A percentile compares a stretch with the other conserved stretches of the same genome.
These are phyloP conservation scores for Camelina laxa DNA, from an alignment of 345 rosid genomes.

Conservation along the genomic window DNA sequence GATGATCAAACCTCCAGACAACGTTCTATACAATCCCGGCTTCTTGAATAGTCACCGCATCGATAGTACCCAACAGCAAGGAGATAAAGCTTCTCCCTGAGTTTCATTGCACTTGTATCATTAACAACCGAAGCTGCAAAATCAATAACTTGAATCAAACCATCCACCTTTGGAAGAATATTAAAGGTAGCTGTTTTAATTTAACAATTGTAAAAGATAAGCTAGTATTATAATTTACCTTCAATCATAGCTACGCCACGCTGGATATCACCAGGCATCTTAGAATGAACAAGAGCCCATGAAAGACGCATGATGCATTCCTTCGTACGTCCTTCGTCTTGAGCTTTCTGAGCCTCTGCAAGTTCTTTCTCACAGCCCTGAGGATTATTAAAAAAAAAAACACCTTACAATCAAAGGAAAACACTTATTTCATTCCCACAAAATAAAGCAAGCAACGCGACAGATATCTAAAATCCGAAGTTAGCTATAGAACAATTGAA, in stretches of 20 bases:
- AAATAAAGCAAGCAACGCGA: not conserved
- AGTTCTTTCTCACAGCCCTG: conserved; percentile 84
- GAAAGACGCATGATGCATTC: conserved; percentile 74
- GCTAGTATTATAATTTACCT: conserved; percentile 43
- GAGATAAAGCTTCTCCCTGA: conserved; percentile 80
- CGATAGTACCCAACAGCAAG: conserved; percentile 81
- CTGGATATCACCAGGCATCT: conserved; percentile 60
- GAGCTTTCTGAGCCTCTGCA: conserved; percentile 61
- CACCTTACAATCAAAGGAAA: not conserved
- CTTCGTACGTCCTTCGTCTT: conserved; percentile 53
- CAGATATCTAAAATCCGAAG: not conserved
- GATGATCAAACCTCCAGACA: conserved; percentile 60
- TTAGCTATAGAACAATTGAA: not conserved
- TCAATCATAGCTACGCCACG: conserved; percentile 92
- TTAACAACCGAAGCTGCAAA: conserved; percentile 51
- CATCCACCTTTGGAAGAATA: not conserved
- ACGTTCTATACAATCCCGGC: conserved; percentile 73
- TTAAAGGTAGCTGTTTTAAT: not conserved
- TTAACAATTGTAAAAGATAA: not conserved
- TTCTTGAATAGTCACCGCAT: conserved; percentile 66
- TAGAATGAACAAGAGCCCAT: conserved; percentile 90
- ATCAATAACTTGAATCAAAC: conserved; percentile 8
- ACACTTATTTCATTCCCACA: not conserved
- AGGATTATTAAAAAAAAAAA: conserved; percentile 1
- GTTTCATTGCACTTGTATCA: conserved; percentile 50